Evolutionary conservation across 2,329 filamentous ascomycete genomes (phyloP).

Genomic region (Calonectria pteridis): DNA sequence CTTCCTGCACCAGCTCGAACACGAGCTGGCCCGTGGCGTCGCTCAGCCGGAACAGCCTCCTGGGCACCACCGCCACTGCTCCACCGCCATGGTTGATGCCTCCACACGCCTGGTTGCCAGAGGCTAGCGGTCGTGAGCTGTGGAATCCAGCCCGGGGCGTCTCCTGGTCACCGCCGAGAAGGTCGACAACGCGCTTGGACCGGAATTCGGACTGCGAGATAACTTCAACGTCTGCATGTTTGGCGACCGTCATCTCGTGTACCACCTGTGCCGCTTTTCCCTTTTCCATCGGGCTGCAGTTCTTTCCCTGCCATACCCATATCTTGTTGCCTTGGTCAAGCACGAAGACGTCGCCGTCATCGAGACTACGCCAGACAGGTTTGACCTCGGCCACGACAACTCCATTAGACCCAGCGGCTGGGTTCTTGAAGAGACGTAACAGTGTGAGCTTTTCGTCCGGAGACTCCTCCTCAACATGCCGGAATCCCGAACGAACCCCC

Average conservation of each 20-base stretch:
- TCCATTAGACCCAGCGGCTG: conserved; percentile 57
- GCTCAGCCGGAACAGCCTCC: conserved; percentile 71
- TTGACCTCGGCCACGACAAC: conserved; percentile 74
- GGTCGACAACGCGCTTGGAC: conserved; percentile 65
- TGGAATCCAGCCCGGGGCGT: conserved; percentile 55
- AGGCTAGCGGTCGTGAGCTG: conserved; percentile 55
- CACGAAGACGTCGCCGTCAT: conserved; percentile 76
- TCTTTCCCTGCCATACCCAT: conserved; percentile 77
- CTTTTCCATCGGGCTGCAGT: conserved; percentile 77
- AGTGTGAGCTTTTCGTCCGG: conserved; percentile 62
- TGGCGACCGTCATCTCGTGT: conserved; percentile 72
- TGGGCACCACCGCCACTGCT: conserved; percentile 28
- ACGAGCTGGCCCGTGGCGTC: conserved; percentile 69
- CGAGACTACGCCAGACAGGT: conserved; percentile 71
- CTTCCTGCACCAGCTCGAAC: conserved; percentile 71
- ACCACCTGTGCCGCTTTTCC: conserved; percentile 76
- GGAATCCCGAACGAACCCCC: conserved; percentile 73
- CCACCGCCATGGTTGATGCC: conserved; percentile 29
- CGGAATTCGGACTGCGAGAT: conserved; percentile 71
- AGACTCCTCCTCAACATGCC: conserved; percentile 66
- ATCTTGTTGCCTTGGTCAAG: conserved; percentile 74
- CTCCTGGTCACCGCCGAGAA: conserved; percentile 64
- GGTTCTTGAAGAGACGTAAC: conserved; percentile 73
- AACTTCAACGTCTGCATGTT: conserved; percentile 75
- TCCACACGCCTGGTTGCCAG: conserved; percentile 35